phyloP scores from a whole-genome alignment of 169 alveolate genomes.

The Plasmodium coatneyi region DNA sequence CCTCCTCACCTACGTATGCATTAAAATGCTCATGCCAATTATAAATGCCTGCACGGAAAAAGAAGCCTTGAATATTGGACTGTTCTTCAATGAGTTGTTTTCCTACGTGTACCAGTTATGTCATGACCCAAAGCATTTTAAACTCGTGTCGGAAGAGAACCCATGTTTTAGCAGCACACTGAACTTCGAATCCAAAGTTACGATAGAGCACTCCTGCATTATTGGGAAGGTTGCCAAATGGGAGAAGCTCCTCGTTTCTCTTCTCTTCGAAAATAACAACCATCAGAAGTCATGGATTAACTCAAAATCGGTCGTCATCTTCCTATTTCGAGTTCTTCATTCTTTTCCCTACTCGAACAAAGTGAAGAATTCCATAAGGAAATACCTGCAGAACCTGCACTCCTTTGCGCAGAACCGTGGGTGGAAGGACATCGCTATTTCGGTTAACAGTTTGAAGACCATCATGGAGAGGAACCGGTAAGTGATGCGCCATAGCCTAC shows the following conservation, averaged over 20 bases:
- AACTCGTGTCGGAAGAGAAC: conserved; percentile 22
- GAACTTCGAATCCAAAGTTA: conserved; percentile 39
- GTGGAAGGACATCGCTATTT: conserved; percentile 52
- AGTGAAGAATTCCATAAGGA: conserved; percentile 40
- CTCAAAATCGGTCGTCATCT: conserved; percentile 42
- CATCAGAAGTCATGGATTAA: conserved; percentile 54
- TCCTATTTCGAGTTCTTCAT: conserved; percentile 34
- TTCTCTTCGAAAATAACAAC: conserved; percentile 48
- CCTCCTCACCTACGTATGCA: conserved; percentile 21
- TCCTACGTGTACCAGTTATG: conserved; percentile 41
- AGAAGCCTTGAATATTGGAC: conserved; percentile 52
- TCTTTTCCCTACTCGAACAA: conserved; percentile 40
- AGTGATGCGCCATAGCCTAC: neutral
- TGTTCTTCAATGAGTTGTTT: conserved; percentile 47
- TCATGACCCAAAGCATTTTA: conserved; percentile 28
- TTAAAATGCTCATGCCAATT: conserved; percentile 61
- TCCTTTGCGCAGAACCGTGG: conserved; percentile 30
- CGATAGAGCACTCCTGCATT: conserved; percentile 19
- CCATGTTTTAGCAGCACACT: conserved; percentile 59
- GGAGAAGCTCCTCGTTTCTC: conserved; percentile 37
- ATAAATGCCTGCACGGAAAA: conserved; percentile 69
- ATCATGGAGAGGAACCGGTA: conserved; percentile 59
- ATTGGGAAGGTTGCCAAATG: conserved; percentile 21
- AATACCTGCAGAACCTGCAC: conserved; percentile 25
- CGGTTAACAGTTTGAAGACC: conserved; percentile 40